Percentiles rank a stretch among this genome's conserved stretches.
These are phyloP conservation scores for Centrapalus pauciflorus DNA, from an alignment of 129 eudicot species.

Conservation along the genomic window DNA sequence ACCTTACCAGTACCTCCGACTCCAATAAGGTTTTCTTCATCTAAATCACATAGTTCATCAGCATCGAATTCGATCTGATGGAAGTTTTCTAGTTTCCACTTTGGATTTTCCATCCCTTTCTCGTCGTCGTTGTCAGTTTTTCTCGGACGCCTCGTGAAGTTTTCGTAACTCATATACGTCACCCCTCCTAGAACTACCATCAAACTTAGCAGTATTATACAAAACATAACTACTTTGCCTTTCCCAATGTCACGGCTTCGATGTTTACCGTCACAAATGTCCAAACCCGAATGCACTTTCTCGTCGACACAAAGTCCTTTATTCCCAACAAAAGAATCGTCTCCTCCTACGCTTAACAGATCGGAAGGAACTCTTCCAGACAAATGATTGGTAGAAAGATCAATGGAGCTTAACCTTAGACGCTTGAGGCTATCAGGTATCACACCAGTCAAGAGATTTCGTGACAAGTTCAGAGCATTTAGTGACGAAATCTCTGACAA, in stretches of 20 bases:
- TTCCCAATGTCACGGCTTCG: conserved; percentile 20
- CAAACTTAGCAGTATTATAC: conserved; percentile 39
- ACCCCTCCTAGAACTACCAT: conserved; percentile 44
- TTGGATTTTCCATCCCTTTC: conserved; percentile 30
- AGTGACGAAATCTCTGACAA: conserved; percentile 45
- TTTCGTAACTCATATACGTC: conserved; percentile 43
- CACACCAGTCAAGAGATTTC: conserved; percentile 52
- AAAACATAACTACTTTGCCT: conserved; percentile 32
- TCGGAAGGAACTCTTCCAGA: conserved; percentile 61
- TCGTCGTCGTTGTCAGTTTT: conserved; percentile 24
- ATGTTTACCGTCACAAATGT: conserved; percentile 35
- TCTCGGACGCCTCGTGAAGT: conserved; percentile 29
- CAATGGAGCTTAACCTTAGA: conserved; percentile 61
- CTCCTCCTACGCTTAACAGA: conserved; percentile 56
- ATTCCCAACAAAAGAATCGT: conserved; percentile 58
- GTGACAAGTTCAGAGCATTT: conserved; percentile 78
- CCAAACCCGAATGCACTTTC: conserved; percentile 26
- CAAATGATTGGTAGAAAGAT: conserved; percentile 62
- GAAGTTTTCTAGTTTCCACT: conserved; percentile 76
- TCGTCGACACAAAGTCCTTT: conserved; percentile 50
- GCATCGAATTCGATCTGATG: conserved; percentile 73
- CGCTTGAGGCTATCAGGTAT: conserved; percentile 53
- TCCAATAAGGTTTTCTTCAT: conserved; percentile 75
- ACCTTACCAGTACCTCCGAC: conserved; percentile 91
- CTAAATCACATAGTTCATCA: conserved; percentile 57